Percentiles rank a stretch among this genome's conserved stretches.
phyloP scores from a whole-genome alignment of 2,329 filamentous ascomycete species.

The Cladorrhinum sp. region DNA sequence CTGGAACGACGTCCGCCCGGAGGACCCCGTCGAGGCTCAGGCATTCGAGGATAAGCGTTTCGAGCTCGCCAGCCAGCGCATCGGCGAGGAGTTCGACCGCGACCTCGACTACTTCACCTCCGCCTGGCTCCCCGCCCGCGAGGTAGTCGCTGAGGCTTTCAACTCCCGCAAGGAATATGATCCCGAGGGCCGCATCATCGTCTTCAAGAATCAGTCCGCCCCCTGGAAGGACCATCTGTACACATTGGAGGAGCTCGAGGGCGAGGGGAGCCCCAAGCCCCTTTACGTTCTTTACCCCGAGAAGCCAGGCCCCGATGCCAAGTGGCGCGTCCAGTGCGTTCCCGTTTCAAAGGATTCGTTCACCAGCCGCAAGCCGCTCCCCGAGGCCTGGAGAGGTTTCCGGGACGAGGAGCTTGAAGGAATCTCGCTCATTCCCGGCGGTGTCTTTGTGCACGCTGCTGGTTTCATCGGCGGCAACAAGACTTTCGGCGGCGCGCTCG shows the following conservation, averaged over 20 bases:
- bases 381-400: constrained; percentile 87
- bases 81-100: constrained; percentile 83
- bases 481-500: constrained; percentile 81
- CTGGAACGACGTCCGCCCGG: constrained; percentile 65
- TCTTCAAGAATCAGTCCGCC: constrained; percentile 72
- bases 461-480: constrained; percentile 97
- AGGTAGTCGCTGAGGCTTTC: constrained; percentile 75
- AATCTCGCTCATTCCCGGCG: constrained; percentile 65
- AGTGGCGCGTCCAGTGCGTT: constrained; percentile 95
- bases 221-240: constrained; percentile 98
- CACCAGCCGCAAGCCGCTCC: constrained; percentile 84
- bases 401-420: constrained; percentile 80
- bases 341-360: constrained; percentile 82
- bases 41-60: constrained; percentile 79
- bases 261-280: constrained; percentile 50
- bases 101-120: constrained; percentile 72
- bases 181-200: constrained; percentile 72
- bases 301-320: constrained; percentile 67
- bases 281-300: constrained; percentile 92
- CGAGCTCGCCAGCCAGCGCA: constrained; percentile 70
- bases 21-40: constrained; percentile 59
- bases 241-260: constrained; percentile 67
- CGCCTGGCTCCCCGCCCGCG: constrained; percentile 84
- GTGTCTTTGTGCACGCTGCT: constrained; percentile 89
- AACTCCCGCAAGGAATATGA: constrained; percentile 65